phyloP scores from a whole-genome alignment of 495 filamentous ascomycete genomes.

The Penicillium argentinense region DNA sequence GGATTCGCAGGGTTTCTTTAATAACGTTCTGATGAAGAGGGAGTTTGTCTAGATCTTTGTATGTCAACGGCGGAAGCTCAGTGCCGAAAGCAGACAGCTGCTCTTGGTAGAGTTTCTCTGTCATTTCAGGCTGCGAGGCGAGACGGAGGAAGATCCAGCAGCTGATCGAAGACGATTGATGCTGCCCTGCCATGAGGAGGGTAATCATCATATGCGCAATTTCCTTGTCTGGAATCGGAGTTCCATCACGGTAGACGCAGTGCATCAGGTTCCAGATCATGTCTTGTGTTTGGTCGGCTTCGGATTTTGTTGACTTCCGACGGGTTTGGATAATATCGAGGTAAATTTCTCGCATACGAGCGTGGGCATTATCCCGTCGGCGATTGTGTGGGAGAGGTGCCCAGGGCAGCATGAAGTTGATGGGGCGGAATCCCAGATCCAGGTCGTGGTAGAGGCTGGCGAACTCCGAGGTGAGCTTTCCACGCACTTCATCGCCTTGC shows the following conservation, averaged over 20 bases:
- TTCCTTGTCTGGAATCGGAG: constrained; percentile 70
- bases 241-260: constrained; percentile 73
- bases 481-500: constrained; percentile 78
- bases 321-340: constrained; percentile 72
- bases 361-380: constrained; percentile 72
- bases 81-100: constrained; percentile 62
- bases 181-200: constrained; percentile 85
- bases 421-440: constrained; percentile 77
- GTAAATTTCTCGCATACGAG: constrained; percentile 73
- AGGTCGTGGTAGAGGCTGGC: constrained; percentile 79
- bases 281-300: constrained; percentile 48
- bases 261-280: constrained; percentile 86
- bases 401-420: constrained; percentile 87
- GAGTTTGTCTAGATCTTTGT: constrained; percentile 67
- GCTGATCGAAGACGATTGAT: constrained; percentile 79
- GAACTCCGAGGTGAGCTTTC: constrained; percentile 62
- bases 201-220: constrained; percentile 93
- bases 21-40: constrained; percentile 69
- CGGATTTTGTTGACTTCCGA: constrained; percentile 40
- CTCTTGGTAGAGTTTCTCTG: constrained; percentile 75
- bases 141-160: constrained; percentile 81
- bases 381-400: constrained; percentile 83
- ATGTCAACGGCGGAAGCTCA: constrained; percentile 61
- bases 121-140: constrained; percentile 67
- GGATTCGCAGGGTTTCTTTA: constrained; percentile 78